Percentiles rank a stretch among this genome's conserved stretches.
phyloP scores from a whole-genome alignment of 495 filamentous ascomycete species.

The Penicillium maclennaniae region DNA sequence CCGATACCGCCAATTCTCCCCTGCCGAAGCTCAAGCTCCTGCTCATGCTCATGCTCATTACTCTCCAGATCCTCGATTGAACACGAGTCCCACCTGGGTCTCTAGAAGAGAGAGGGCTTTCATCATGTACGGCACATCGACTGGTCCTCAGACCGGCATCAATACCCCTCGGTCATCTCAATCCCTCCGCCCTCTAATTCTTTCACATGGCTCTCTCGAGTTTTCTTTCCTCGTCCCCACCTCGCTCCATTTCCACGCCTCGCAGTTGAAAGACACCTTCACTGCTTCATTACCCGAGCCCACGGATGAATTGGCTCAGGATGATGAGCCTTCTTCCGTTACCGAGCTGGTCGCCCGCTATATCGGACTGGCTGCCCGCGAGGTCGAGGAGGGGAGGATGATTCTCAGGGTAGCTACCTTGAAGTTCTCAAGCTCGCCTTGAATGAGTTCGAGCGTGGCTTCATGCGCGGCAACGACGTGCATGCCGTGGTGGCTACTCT shows the following conservation, averaged over 20 bases:
- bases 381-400: conserved; percentile 88
- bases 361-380: conserved; percentile 78
- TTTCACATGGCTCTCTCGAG: conserved; percentile 91
- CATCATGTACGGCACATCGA: conserved; percentile 81
- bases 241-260: conserved; percentile 89
- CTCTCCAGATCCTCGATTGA: conserved; percentile 8
- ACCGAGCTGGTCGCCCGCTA: conserved; percentile 88
- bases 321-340: conserved; percentile 94
- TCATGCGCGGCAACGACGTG: conserved; percentile 92
- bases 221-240: conserved; percentile 93
- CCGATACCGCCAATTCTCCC: neutral
- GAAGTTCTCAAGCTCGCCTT: conserved; percentile 85
- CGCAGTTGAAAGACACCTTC: conserved; percentile 85
- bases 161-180: conserved; percentile 91
- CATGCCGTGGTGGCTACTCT: conserved; percentile 82
- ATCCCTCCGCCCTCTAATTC: conserved; percentile 81
- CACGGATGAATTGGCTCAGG: conserved; percentile 94
- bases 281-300: conserved; percentile 76
- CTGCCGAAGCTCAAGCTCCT: neutral
- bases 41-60: neutral
- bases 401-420: conserved; percentile 73
- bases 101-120: conserved; percentile 15
- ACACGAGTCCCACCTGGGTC: conserved; percentile 6
- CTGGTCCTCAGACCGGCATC: conserved; percentile 87
- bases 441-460: conserved; percentile 93